Percentiles rank a stretch among this genome's conserved stretches.
Conservation (phyloP, 1,284 basidiomycete genomes). For the Ustilago cynodontis region DNA sequence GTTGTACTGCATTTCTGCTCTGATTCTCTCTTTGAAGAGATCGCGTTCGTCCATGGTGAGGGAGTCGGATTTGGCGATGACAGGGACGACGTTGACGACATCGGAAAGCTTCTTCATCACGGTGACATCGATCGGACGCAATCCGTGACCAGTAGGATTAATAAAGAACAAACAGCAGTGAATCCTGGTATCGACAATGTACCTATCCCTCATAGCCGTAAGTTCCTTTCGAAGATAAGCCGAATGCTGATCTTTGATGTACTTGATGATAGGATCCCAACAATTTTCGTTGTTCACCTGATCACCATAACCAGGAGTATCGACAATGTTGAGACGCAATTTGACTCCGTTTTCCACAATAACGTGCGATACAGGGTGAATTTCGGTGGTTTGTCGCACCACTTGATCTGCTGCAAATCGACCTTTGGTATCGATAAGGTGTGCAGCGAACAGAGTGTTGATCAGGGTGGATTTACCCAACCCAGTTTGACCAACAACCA, state of each 20-base stretch:
- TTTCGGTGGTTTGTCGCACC: conserved; percentile 93
- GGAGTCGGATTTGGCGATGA: conserved; percentile 97
- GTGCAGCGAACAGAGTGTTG: conserved; percentile 98
- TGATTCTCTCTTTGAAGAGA: conserved; percentile 93
- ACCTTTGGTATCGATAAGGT: conserved; percentile 97
- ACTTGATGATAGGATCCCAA: conserved; percentile 99
- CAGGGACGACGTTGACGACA: conserved; percentile 98
- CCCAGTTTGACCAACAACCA: conserved; percentile 86
- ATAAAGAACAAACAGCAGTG: conserved; percentile 99
- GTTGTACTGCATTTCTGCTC: conserved; percentile 90
- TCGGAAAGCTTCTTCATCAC: conserved; percentile 99
- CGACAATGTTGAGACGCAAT: conserved; percentile 95
- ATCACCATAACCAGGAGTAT: conserved; percentile 98
- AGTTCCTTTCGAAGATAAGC: conserved; percentile 98
- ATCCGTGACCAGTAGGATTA: conserved; percentile 73
- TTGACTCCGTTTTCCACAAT: conserved; percentile 96
- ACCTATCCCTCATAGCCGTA: conserved; percentile 97
- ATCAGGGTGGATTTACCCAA: conserved; percentile 98
- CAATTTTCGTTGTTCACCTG: conserved; percentile 99
- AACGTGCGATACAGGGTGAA: conserved; percentile 93
- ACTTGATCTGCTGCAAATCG: conserved; percentile 87
- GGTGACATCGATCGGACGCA: conserved; percentile 84
- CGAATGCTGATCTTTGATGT: conserved; percentile 99
- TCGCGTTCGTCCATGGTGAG: conserved; percentile 93
- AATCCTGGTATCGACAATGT: conserved; percentile 97